Evolutionary conservation across 2,329 filamentous ascomycete genomes (phyloP), one percentile per base, ranked within the genome.

Genomic region (Sclerotinia sclerotiorum): DNA sequence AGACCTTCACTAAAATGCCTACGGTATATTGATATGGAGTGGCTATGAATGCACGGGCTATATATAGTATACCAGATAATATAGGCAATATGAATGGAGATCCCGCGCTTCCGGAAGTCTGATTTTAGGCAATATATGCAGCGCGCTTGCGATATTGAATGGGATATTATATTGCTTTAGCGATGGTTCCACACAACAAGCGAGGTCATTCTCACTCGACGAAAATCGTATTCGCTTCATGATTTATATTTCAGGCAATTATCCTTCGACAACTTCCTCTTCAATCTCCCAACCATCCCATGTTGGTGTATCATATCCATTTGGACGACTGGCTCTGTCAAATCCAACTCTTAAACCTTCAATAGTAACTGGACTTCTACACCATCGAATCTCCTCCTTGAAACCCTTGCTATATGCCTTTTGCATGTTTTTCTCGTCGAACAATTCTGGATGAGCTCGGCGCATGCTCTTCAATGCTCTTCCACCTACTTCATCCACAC

Each of bases 251-350:
- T 27, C n/a, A 19, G 19, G 44, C 4, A 15, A 39, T 56, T 35
- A 74, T 27, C 74, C 74, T 19, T 74, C 70, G 35, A 75, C 67
- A 55, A 75, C 68, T 46, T 70, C 69, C 48, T 70, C 57, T 46
- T 74, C 73, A 39, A 73, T 69, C 48, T 75, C 74, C 73, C 74
- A 75, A 5, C 68, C 69, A 19, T 75, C 73, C 84, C 84, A 86
- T 19, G 76, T 81, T 5, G 84, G 78, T 52, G 74, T 73, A 76
- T 86, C 84, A 44, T 78, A 81, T 2, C 84, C 84, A 76, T 86
- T 86, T 5, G 84, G 84, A 83, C 76, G 71, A 70, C 74, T 77
- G 8, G 74, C 72, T 44, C 75, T 68, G 44, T 75, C 69, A 56
- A 76, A 77, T 2, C 75, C 74, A 29, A 76, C 73, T 46, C 74